Base-by-base conservation (phyloP, 2,329 filamentous ascomycete genomes). In the Elsinoe fawcettii region DNA sequence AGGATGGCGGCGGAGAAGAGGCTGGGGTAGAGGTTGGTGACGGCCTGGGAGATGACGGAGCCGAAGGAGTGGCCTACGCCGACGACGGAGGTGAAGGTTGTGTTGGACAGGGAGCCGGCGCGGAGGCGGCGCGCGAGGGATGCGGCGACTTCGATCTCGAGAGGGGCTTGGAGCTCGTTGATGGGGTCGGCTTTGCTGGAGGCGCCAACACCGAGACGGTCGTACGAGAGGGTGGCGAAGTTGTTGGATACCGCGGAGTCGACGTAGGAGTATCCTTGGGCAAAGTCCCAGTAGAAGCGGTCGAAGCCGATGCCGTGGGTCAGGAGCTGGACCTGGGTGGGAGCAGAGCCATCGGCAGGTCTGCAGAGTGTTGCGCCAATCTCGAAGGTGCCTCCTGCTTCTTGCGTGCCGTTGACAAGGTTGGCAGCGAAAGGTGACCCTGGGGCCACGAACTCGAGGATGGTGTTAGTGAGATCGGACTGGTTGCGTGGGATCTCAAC, bases 1-100 rank as follows among this genome's bases (percentile, higher is more conserved):
- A 75, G 61, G 55, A 72, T 66, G 20, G 70, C 63, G 39, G 68
- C 72, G 60, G 73, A 67, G 36, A 78, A 81, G 58, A 80, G 70
- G 56, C 74, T 65, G 1, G 81, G 81, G 63, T 81, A 72, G 58
- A 71, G 66, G 47, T 74, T 74, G 6, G 79, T 77, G 18, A 86
- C 72, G 49, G 70, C 75, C 67, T 82, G 84, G 2, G 77, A 79
- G 62, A 61, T 59, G 18, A 56, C 55, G 25, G 44, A 55, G 22
- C 60, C 60, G 57, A 69, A 69, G 20, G 68, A 71, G 60, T 76
- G 74, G 11, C 71, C 73, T 9, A 72, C 68, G 12, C 69, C 71
- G 11, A 74, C 64, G 25, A 76, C 66, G 5, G 68, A 67, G 20
- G 63, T 59, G 63, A 73, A 71, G 5, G 37, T 57, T 27, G 62